Base-by-base conservation (phyloP, 2,329 filamentous ascomycete species). In the Reticulascus tulasneorum region DNA sequence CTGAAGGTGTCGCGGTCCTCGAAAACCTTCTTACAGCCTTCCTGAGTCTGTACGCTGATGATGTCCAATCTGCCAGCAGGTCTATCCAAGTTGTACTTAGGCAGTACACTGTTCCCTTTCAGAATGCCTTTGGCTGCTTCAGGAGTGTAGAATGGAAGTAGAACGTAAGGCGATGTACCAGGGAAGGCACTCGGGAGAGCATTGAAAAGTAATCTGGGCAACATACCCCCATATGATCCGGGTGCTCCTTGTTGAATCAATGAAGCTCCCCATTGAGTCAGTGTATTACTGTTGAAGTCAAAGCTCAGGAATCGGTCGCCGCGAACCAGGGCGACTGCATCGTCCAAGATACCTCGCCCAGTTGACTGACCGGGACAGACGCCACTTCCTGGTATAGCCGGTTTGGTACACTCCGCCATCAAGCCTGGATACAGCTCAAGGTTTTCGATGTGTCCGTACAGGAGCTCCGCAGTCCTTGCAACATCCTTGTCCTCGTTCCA, bases 391-490 rank as follows among this genome's bases (percentile, higher is more conserved):
- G 76, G 66, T 27, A 63, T 56, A 1, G 63, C 60, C 1, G 66
- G 62, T 50, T 79, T 79, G 20, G 64, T 61, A 34, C 77, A 69
- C 51, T 82, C 77, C n/a, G 74, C 63, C 42, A 84, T 72, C 2
- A 86, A 59, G 9, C 82, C 82, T 1, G 82, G 81, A 49, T 86
- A 86, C 6, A 86, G 64, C 51, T 86, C 82, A 10, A 86, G 77
- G 52, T 73, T 75, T 45, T 84, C 80, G 0, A 79, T 78, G 30
- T 79, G 67, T 16, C 72, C 68, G 55, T 84, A 84, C 10, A 84
- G 60, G 45, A 75, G 66, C 41, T 75, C 70, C 5, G 84, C 64
- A 7, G 68, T 61, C 19, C 70, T 61, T 2, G 71, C 69, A 20
- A 82, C 71, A n/a, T 76, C 66, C 3, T 64, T 61, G 44, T 82